Conservation (phyloP, 805 yeast species). For the Metschnikowia noctiluminum region DNA sequence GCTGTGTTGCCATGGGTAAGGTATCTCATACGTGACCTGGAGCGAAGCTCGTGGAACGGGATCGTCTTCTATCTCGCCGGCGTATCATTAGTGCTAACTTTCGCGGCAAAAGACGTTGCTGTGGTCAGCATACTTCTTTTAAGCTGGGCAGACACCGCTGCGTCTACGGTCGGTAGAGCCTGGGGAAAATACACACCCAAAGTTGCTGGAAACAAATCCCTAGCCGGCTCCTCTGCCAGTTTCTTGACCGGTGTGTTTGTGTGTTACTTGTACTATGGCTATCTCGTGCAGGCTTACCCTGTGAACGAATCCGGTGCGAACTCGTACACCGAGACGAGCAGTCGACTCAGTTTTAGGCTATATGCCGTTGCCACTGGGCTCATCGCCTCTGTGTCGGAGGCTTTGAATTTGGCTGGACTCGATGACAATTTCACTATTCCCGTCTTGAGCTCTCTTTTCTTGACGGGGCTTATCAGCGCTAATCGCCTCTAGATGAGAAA, state of each 20-base stretch:
- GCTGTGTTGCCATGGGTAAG: slow-evolving; percentile 68
- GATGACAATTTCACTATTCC: slow-evolving; percentile 97
- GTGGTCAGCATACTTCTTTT: slow-evolving; percentile 73
- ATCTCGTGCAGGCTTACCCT: slow-evolving; percentile 59
- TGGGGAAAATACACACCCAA: slow-evolving; percentile 84
- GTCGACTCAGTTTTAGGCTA: slow-evolving; percentile 49
- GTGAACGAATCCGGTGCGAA: slow-evolving; percentile 57
- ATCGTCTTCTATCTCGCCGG: slow-evolving; percentile 87
- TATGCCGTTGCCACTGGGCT: slow-evolving; percentile 68
- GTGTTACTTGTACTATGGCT: slow-evolving; percentile 69
- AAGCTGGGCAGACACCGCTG: slow-evolving; percentile 98
- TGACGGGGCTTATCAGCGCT: slow-evolving; percentile 45
- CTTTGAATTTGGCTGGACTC: slow-evolving; percentile 67
- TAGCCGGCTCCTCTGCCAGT: slow-evolving; percentile 91
- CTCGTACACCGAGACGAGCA: slow-evolving; percentile 62
- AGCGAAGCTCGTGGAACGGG: slow-evolving; percentile 72
- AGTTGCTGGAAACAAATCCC: slow-evolving; percentile 67
- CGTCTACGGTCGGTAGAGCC: slow-evolving; percentile 86
- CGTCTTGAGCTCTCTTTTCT: slow-evolving; percentile 68
- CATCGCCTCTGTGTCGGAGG: slow-evolving; percentile 84
- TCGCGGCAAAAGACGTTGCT: slow-evolving; percentile 77
- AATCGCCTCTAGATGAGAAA: not conserved
- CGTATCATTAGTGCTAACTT: slow-evolving; percentile 60
- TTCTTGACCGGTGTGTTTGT: slow-evolving; percentile 65
- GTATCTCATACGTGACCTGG: slow-evolving; percentile 80